phyloP scores from a whole-genome alignment of 2,329 filamentous ascomycete species.

The Aspergillus quadricinctus region DNA sequence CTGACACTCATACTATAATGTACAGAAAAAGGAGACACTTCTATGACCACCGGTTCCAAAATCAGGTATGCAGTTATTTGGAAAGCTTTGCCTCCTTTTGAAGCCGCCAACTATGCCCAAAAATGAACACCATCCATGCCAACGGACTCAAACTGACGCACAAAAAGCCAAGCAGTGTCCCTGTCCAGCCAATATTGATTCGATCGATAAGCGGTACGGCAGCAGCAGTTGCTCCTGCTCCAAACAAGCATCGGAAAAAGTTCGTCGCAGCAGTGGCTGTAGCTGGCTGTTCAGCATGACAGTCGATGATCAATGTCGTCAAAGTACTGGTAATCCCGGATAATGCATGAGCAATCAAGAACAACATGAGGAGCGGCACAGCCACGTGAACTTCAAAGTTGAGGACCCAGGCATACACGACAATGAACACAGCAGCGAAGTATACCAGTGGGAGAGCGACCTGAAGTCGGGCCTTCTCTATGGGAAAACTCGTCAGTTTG shows the following conservation, averaged over 20 bases:
- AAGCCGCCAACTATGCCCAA: not conserved
- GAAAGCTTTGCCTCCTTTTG: not conserved
- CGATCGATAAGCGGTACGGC: constrained; percentile 15
- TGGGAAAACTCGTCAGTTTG: constrained; percentile 6
- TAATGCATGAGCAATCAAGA: constrained; percentile 12
- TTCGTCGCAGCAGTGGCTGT: constrained; percentile 19
- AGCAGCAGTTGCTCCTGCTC: constrained; percentile 17
- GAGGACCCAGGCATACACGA: constrained; percentile 13
- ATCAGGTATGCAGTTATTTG: not conserved
- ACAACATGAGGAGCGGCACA: constrained; percentile 17
- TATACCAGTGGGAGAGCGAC: constrained; percentile 3
- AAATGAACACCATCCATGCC: not conserved
- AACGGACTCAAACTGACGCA: not conserved
- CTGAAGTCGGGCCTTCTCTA: constrained; percentile 10
- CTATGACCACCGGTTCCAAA: too few species aligned
- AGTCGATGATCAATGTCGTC: constrained; percentile 18
- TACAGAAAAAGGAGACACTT: too few species aligned
- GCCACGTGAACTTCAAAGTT: constrained; percentile 10
- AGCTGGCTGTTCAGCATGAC: constrained; percentile 11
- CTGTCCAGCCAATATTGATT: constrained; percentile 20
- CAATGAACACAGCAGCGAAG: not conserved
- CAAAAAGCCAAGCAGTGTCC: constrained; percentile 1
- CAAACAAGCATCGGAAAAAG: constrained; percentile 11
- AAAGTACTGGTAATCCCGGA: constrained; percentile 8
- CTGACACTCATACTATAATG: too few species aligned